Percentiles rank a stretch among this genome's conserved stretches.
These are phyloP conservation scores for Fulvia fulva DNA, from an alignment of 2,329 filamentous ascomycete genomes.

Conservation along the genomic window DNA sequence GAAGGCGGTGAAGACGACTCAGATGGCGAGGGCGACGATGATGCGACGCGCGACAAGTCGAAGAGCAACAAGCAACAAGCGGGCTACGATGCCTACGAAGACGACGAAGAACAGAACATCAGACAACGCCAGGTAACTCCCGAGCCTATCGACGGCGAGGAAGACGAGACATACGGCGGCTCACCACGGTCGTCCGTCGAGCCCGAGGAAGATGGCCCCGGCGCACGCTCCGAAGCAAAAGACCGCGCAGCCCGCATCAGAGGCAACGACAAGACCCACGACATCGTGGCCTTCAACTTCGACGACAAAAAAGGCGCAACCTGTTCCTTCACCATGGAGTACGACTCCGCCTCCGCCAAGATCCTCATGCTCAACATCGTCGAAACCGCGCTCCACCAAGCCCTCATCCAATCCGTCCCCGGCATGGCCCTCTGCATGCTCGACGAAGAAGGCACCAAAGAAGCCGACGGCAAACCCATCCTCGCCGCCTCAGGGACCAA, in stretches of 20 bases:
- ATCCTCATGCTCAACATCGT: constrained; percentile 89
- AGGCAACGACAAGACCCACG: constrained; percentile 51
- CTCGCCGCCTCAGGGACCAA: constrained; percentile 84
- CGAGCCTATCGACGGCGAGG: constrained; percentile 49
- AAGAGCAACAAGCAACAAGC: constrained; percentile 73
- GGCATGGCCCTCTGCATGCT: constrained; percentile 70
- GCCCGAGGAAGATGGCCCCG: constrained; percentile 27
- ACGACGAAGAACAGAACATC: constrained; percentile 82
- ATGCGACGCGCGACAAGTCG: constrained; percentile 66
- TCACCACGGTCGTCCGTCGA: constrained; percentile 39
- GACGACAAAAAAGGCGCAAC: constrained; percentile 68
- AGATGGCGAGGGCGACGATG: constrained; percentile 52
- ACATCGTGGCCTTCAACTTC: constrained; percentile 74
- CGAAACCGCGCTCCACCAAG: constrained; percentile 70
- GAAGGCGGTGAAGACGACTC: constrained; percentile 68
- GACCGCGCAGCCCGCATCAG: constrained; percentile 63
- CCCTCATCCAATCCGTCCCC: constrained; percentile 81
- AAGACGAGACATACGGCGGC: constrained; percentile 53
- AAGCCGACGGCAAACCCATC: constrained; percentile 39
- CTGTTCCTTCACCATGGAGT: constrained; percentile 80
- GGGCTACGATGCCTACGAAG: constrained; percentile 85
- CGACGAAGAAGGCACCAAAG: constrained; percentile 47
- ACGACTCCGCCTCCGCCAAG: constrained; percentile 76
- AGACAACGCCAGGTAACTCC: constrained; percentile 39
- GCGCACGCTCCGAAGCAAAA: constrained; percentile 36